A percentile compares a stretch with the other conserved stretches of the same genome.
These are phyloP conservation scores for Mycena capillaripes DNA, from an alignment of 768 basidiomycete species.

Conservation along the genomic window DNA sequence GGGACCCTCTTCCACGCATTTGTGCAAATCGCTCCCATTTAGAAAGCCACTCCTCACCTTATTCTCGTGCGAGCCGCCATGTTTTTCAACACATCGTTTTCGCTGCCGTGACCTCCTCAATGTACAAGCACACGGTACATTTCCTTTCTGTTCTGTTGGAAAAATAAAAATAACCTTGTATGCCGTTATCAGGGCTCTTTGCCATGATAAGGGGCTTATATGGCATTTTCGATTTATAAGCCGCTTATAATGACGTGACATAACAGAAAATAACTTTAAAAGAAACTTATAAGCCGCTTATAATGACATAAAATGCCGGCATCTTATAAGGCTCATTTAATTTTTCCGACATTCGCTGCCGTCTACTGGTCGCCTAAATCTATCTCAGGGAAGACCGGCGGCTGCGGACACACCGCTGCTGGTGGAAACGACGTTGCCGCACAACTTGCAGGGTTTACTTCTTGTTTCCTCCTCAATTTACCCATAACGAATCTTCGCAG, in stretches of 20 bases:
- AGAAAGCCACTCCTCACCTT: conserved; percentile 11
- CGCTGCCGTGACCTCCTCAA: too few species aligned
- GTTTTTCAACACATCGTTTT: conserved; percentile 37
- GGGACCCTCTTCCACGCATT: conserved; percentile 10
- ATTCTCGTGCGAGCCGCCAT: conserved; percentile 33
- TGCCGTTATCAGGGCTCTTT: too few species aligned
- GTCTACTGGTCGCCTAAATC: conserved; percentile 24
- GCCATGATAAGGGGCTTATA: too few species aligned
- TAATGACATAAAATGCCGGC: too few species aligned
- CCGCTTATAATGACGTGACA: too few species aligned
- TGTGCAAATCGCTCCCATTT: conserved; percentile 30
- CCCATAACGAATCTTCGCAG: background rate
- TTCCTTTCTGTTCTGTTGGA: too few species aligned
- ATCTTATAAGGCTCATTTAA: too few species aligned
- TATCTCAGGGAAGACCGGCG: conserved; percentile 30
- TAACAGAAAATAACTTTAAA: too few species aligned
- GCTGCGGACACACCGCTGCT: conserved; percentile 25
- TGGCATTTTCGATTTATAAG: too few species aligned
- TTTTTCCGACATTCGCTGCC: conserved; percentile 19
- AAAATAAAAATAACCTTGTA: too few species aligned
- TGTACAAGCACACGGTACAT: too few species aligned
- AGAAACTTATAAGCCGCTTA: too few species aligned
- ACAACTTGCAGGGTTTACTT: conserved; percentile 29
- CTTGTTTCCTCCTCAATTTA: background rate
- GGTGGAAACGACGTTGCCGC: conserved; percentile 35